These are phyloP conservation scores for Chaetoceros muelleri DNA, from an alignment of 108 stramenopile species.

Conservation along the genomic window DNA sequence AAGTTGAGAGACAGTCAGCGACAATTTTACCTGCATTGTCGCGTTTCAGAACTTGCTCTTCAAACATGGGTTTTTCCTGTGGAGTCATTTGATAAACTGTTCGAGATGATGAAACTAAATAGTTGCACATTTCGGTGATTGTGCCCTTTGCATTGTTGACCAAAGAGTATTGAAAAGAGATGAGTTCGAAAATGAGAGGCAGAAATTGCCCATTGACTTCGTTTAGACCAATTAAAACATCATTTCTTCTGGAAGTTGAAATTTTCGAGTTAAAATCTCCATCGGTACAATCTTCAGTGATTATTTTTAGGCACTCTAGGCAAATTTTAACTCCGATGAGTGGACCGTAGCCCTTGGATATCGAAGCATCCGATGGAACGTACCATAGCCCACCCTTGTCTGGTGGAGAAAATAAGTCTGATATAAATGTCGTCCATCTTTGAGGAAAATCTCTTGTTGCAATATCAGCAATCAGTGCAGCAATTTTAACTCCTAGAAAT, in stretches of 20 bases:
- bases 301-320: slow-evolving; percentile 59
- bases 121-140: slow-evolving; percentile 52
- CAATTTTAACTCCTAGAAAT: slow-evolving; percentile 61
- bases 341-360: slow-evolving; percentile 1
- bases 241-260: slow-evolving; percentile 71
- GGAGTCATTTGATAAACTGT: slow-evolving; percentile 49
- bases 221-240: slow-evolving; percentile 77
- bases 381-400: slow-evolving; percentile 46
- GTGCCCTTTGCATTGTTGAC: slow-evolving; percentile 41
- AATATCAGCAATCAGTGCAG: slow-evolving; percentile 53
- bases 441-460: slow-evolving; percentile 78
- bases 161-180: slow-evolving; percentile 48
- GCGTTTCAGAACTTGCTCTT: slow-evolving; percentile 28
- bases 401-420: slow-evolving; percentile 43
- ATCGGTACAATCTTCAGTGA: slow-evolving; percentile 88
- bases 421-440: slow-evolving; percentile 66
- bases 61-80: slow-evolving; percentile 49
- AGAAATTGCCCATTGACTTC: slow-evolving; percentile 63
- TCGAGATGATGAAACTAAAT: slow-evolving; percentile 44
- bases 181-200: slow-evolving; percentile 47
- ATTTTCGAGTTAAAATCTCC: slow-evolving; percentile 87
- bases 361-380: slow-evolving; percentile 11
- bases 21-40: slow-evolving; percentile 31
- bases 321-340: slow-evolving; percentile 58
- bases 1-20: slow-evolving; percentile 47